Percentiles rank a stretch among this genome's conserved stretches.
Conservation (phyloP, 805 yeast species). For the Pichia sporocuriosa region DNA sequence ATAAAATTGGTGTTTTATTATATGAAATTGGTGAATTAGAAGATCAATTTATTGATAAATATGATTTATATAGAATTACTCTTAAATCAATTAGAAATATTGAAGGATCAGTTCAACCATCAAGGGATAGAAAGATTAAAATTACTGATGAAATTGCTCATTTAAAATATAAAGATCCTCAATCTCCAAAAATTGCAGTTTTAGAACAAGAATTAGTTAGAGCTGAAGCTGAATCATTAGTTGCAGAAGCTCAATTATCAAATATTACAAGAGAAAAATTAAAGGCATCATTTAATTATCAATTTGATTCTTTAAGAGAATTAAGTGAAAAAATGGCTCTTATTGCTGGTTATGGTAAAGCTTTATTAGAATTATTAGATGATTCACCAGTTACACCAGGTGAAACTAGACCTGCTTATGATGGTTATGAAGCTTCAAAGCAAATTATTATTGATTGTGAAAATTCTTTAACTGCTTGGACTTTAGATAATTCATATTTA, state of each 20-base stretch:
- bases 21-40: conserved; percentile 97
- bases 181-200: conserved; percentile 89
- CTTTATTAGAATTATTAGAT: conserved; percentile 88
- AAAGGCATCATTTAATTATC: conserved; percentile 95
- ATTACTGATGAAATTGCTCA: conserved; percentile 96
- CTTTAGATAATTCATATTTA: conserved; percentile 89
- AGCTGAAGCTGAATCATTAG: conserved; percentile 98
- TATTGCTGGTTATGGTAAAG: conserved; percentile 98
- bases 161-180: conserved; percentile 97
- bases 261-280: conserved; percentile 97
- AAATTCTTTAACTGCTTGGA: conserved; percentile 93
- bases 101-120: conserved; percentile 96
- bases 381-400: conserved; percentile 98
- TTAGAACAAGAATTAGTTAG: conserved; percentile 98
- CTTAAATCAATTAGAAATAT: conserved; percentile 91
- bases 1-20: conserved; percentile 90
- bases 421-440: conserved; percentile 96
- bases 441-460: conserved; percentile 97
- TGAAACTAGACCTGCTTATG: conserved; percentile 97
- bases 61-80: conserved; percentile 96
- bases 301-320: conserved; percentile 92
- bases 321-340: conserved; percentile 92
- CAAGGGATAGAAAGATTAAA: conserved; percentile 96
- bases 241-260: conserved; percentile 97
- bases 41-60: conserved; percentile 96